Evolutionary conservation across 1,139 yeast species (phyloP), one percentile per base, ranked within the genome.

Genomic region (Blastobotrys persicus): DNA sequence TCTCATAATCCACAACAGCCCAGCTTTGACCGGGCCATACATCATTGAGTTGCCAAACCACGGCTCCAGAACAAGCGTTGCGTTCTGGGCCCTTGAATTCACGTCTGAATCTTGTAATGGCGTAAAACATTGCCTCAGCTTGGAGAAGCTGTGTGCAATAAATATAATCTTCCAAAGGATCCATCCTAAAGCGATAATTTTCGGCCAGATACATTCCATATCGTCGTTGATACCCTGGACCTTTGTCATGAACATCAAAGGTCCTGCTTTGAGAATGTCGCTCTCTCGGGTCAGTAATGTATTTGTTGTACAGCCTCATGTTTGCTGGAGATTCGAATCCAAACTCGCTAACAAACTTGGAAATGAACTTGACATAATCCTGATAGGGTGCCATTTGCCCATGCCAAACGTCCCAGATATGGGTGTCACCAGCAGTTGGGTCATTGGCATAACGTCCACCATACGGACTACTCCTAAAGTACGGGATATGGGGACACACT

Each of bases 391-490:
- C 73, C 63, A 72, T 75, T 11, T 60, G 55, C 2, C 78, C 78
- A 51, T 75, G 78, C 79, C 79, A 75, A 2, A 75, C 76, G 50
- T 74, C 71, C 79, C 79, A 75, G 55, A 74, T 77, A 55, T 75
- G 79, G 13, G 72, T 58, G 56, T 75, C 79, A 1, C 79, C 79
- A 18, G 67, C 57, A 0, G 70, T 69, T 12, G 62, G 59, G 53
- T 72, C 75, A 6, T 64, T 57, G 13, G 76, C 60, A 6, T 54
- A 57, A 14, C 56, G 51, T 3, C 75, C 74, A 2, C 75, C 71
- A 60, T 68, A 75, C 0, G 79, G 79, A n/a, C 75, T 71, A 4
- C 78, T 75, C 11, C 65, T 66, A 47, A 70, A 73, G 53, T 75
- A 75, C 1, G 70, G 68, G 7, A 70, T 65, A 9, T 60, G 61